Base-by-base conservation (phyloP, 1,284 basidiomycete species). In the Ceraceosorus guamensis region DNA sequence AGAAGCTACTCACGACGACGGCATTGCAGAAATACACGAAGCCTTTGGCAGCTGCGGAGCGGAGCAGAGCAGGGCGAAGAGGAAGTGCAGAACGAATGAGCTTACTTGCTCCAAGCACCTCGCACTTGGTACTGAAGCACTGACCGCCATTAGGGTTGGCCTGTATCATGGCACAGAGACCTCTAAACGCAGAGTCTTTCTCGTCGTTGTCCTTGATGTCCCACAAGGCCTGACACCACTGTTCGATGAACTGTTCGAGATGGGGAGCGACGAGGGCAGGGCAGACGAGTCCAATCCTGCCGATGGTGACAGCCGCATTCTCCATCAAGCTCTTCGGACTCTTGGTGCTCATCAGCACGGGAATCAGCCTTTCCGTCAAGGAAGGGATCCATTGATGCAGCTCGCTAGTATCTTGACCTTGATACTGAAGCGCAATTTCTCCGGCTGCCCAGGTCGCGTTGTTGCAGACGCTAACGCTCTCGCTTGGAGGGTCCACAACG, bases 381-480 rank as follows among this genome's bases (percentile, higher is more conserved):
- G 87, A 86, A 8, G 60, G 58, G 4, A 75, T 63, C 68, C 69
- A 75, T 46, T 59, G 69, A 16, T 66, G 63, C 46, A 74, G 56
- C 47, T 68, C 71, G 6, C 64, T 41, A 8, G 37, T 41, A n/a
- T n/a, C 18, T 34, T 31, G 13, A n/a, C 47, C 30, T 3, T 66
- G 66, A 54, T 70, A 73, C 53, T 76, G 73, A 44, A 76, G 67
- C 7, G 95, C 90, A 48, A 98, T 89, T 79, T 99, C 95, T 48
- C 95, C 95, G 11, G 93, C 91, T 16, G 91, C 91, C 95, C 95
- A 99, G 0, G 93, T 92, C n/a, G 95, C 95, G 75, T 99, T 99
- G 79, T 99, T 99, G 78, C 91, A 95, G 10, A 95, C 95, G 64
- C 88, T 91, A 61, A 97, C 85, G 74, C 91, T 91, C 76, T 95